phyloP scores from a whole-genome alignment of 768 basidiomycete genomes.

The Boletus subcaerulescens region DNA sequence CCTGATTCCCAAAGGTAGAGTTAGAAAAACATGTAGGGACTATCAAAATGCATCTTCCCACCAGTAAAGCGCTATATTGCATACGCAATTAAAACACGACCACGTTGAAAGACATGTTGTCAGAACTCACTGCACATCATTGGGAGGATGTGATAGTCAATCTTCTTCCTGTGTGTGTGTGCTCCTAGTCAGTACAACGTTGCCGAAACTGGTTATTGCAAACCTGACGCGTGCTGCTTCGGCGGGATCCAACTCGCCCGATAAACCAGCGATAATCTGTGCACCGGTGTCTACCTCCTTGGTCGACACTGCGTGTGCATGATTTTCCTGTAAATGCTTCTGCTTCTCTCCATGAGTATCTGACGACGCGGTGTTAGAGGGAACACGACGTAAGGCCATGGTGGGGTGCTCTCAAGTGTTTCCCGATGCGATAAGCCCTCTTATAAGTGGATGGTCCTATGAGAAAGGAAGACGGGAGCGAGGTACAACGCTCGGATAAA shows the following conservation, averaged over 20 bases:
- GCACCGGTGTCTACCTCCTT: constrained; percentile 63
- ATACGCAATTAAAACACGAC: not conserved
- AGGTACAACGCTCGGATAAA: too few species aligned
- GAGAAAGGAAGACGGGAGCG: too few species aligned
- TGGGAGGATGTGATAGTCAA: constrained; percentile 64
- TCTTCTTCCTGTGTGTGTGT: constrained; percentile 44
- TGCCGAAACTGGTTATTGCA: not conserved
- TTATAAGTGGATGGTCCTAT: constrained; percentile 5
- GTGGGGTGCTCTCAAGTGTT: not conserved
- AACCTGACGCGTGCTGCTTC: constrained; percentile 56
- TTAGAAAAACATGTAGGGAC: not conserved
- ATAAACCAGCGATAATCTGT: constrained; percentile 47
- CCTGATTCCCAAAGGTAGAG: constrained; percentile 32
- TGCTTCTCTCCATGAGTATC: constrained; percentile 15
- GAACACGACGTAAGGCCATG: not conserved
- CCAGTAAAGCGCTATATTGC: constrained; percentile 51
- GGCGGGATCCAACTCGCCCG: constrained; percentile 44
- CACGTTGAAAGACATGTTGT: not conserved
- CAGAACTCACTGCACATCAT: constrained; percentile 64
- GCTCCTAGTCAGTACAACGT: not conserved
- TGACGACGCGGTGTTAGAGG: constrained; percentile 10
- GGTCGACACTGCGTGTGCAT: constrained; percentile 33
- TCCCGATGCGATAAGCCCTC: not conserved
- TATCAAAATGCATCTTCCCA: constrained; percentile 15
- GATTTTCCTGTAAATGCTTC: constrained; percentile 1